Base-by-base conservation (phyloP, 345 rosid species). In the Euphorbia peplus region DNA sequence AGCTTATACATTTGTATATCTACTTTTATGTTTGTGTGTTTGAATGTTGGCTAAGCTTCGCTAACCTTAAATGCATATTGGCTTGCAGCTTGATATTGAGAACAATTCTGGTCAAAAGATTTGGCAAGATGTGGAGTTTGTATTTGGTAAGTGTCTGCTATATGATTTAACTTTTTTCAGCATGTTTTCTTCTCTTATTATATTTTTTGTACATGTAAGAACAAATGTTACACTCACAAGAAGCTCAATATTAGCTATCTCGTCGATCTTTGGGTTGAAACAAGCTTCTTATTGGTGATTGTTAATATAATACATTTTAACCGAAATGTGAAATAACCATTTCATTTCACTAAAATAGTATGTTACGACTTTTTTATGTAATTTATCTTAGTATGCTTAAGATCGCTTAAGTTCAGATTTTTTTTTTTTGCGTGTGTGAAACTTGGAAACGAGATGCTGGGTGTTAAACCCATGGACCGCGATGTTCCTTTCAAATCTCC, bases 41-140 rank as follows among this genome's bases (percentile, higher is more conserved):
- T 37, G 64, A 39, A 48, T 46, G 26, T 41, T 50, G 4, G 44
- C 42, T 47, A 46, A 22, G 19, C 35, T 52, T 55, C 63, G n/a
- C 70, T 70, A 61, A 78, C 56, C 68, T 64, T 51, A 29, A 28
- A 16, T 63, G 42, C 58, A 18, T 60, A 53, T 42, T 72, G 55
- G 16, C 47, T 75, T 74, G 69, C 89, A 93, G 98, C 97, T 93
- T 76, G 98, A 93, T 85, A 93, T 93, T 44, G 84, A 87, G 78
- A 87, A 93, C 75, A 89, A 83, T 79, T 83, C 95, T 22, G 91
- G 71, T 73, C 97, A 93, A 82, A 89, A 85, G 71, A 82, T 85
- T 51, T 91, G 97, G 98, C 98, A 91, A 75, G 79, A 60, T 72
- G 89, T 82, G 3, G 97, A 93, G 79, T 93, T 93, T 78, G 82